Base-by-base conservation (phyloP, 768 basidiomycete genomes). In the Tylopilus vinaceipallidus region DNA sequence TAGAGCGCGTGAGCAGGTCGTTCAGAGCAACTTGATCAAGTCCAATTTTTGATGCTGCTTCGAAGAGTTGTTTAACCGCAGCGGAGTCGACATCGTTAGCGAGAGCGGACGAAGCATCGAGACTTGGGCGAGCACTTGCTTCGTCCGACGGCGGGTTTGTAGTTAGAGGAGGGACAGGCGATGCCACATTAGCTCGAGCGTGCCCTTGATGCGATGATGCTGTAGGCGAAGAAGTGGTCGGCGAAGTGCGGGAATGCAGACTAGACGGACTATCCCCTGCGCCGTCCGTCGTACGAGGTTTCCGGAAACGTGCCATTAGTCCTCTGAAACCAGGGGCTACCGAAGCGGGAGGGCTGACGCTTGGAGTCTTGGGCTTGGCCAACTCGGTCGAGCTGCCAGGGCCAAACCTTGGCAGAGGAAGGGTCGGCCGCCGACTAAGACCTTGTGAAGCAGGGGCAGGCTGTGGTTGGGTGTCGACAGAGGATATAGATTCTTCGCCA, bases 251-350 rank as follows among this genome's bases (percentile, higher is more conserved):
- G 29, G 63, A 65, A 53, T 65, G 57, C 38, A 60, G 47, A 36
- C 66, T 70, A 7, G 66, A 71, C 42, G 58, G 58, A 30, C 69
- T 58, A 55, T 66, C 60, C 30, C 56, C 64, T 22, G 50, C 10
- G 20, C 52, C 53, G 42, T 71, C 67, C 35, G 52, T 23, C 20
- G 64, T 54, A 38, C 70, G 69, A 32, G 68, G 62, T 49, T 58
- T 72, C 32, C 87, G 78, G 64, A 91, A 88, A 26, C 86, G 81
- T 24, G 88, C 80, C 80, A 92, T 90, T 66, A 92, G 84, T 13
- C 88, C 84, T 65, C 82, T 88, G 22, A 91, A 61, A 19, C 88
- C 84, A 29, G 89, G 89, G 17, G 83, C 76, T 23, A 86, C 79
- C 19, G 84, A 82, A 4, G 86, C 79, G 56, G 86, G 82, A n/a